Evolutionary conservation across 164 flowering plant species (phyloP), one percentile per base, ranked within the genome.

Genomic region (Dillenia turbinata): DNA sequence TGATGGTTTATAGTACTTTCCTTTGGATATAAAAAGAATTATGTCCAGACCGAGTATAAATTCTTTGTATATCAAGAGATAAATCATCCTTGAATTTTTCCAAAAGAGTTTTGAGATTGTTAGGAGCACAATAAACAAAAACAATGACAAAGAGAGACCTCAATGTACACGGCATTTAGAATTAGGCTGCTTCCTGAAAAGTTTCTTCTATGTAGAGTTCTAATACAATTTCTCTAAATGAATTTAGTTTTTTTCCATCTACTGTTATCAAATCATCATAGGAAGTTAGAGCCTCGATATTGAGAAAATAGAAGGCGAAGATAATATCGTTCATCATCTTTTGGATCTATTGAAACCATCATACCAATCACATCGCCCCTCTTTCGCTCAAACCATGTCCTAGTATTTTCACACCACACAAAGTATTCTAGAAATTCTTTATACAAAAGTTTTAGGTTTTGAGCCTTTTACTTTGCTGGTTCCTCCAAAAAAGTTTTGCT

Each of bases 121-220:
- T 16, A 0, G 65, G 65, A 5, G n/a, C 5, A 33, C 57, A 67
- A 26, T 62, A 52, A 0, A 33, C 7, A 4, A 5, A 0, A 33
- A 33, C 7, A 33, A 33, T 67, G 0, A 53, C 61, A 47, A 72
- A 67, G 5, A 72, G 9, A 0, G 54, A 47, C 10, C 71, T 15
- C 13, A 72, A 51, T 0, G 40, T 5, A 4, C 40, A 33, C 40
- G 7, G 40, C 40, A 33, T 33, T 33, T 33, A 6, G 40, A 33
- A 57, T 2, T 14, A 0, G 1, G 15, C 8, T 0, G 69, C 71
- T 51, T 72, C 65, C 6, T 49, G 5, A 9, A 67, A 2, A 44
- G 52, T 44, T 0, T 22, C 5, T 8, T 49, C 22, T 0, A 49
- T 13, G 10, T 9, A 9, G 2, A 33, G 40, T 33, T 33, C 7